Percentiles rank a stretch among this genome's conserved stretches.
Conservation (phyloP, 257 asterid species). For the Paraleonurus japonicus region DNA sequence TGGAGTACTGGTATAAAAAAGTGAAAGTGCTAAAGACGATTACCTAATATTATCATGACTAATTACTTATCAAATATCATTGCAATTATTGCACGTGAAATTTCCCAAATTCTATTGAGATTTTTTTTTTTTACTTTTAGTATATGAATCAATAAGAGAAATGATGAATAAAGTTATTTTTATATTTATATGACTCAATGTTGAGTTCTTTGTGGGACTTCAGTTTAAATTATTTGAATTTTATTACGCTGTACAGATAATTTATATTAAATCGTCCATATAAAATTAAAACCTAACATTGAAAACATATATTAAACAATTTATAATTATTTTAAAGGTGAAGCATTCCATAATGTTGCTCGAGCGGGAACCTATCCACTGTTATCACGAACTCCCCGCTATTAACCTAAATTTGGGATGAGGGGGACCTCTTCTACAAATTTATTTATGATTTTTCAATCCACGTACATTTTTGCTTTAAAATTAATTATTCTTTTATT, state of each 20-base stretch:
- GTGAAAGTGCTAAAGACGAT: neutral
- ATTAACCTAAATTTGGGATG: constrained; percentile 1
- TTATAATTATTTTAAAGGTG: no score
- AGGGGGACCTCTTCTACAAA: constrained; percentile 21
- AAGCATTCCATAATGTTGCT: neutral
- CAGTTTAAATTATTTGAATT: no score
- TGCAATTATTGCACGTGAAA: constrained; percentile 2
- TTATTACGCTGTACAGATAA: no score
- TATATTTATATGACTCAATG: no score
- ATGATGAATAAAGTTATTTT: neutral
- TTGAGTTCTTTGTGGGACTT: no score
- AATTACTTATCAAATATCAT: neutral
- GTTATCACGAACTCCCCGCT: neutral
- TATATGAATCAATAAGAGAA: neutral
- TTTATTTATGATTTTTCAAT: constrained; percentile 13
- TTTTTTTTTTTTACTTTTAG: neutral
- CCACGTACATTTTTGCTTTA: constrained; percentile 15
- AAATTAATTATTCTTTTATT: constrained; percentile 4
- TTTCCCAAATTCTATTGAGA: neutral
- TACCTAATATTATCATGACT: constrained; percentile 6
- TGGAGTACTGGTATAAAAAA: constrained; percentile 17
- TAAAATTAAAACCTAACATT: no score
- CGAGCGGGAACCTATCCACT: neutral
- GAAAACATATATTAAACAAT: no score
- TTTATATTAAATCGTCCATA: no score